Evolutionary conservation across 2,329 filamentous ascomycete genomes (phyloP).

Genomic region (Fulvia fulva): DNA sequence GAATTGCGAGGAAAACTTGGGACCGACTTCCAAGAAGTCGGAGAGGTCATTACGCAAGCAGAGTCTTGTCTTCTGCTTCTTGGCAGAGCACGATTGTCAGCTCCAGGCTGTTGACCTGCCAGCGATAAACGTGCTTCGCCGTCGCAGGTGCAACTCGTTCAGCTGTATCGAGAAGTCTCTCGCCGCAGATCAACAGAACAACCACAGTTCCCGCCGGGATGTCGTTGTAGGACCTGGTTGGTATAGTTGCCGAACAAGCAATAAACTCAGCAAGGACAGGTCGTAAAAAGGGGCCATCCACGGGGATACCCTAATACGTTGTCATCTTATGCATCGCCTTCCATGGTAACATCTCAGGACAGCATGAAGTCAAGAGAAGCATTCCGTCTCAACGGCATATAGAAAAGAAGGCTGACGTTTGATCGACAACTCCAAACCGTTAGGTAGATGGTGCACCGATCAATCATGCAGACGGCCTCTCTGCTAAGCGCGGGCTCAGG

Average conservation of each 20-base stretch:
- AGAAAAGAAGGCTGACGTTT: slow-evolving; percentile 8
- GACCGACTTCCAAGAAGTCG: not conserved
- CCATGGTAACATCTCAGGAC: slow-evolving; percentile 4
- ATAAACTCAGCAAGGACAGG: not conserved
- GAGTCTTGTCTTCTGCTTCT: not conserved
- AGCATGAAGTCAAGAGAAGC: slow-evolving; percentile 18
- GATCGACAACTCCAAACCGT: slow-evolving; percentile 8
- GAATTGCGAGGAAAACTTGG: not conserved
- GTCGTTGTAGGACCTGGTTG: not conserved
- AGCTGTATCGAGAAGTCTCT: not conserved
- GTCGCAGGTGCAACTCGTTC: not conserved
- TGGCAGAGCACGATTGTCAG: not conserved
- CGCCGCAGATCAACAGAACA: not conserved
- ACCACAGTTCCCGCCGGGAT: not conserved
- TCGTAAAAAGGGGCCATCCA: not conserved
- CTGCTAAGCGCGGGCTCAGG: slow-evolving; percentile 8
- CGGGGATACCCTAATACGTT: not conserved
- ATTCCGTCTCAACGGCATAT: slow-evolving; percentile 15
- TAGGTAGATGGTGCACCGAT: slow-evolving; percentile 8
- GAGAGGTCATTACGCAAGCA: not conserved
- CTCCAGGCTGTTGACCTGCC: not conserved
- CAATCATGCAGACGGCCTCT: slow-evolving; percentile 7
- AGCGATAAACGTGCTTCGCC: not conserved
- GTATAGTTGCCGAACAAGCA: not conserved
- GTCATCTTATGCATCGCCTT: slow-evolving; percentile 5